Percentiles rank a stretch among this genome's conserved stretches.
Conservation (phyloP, 768 basidiomycete species). For the Mycena albidolilacea region DNA sequence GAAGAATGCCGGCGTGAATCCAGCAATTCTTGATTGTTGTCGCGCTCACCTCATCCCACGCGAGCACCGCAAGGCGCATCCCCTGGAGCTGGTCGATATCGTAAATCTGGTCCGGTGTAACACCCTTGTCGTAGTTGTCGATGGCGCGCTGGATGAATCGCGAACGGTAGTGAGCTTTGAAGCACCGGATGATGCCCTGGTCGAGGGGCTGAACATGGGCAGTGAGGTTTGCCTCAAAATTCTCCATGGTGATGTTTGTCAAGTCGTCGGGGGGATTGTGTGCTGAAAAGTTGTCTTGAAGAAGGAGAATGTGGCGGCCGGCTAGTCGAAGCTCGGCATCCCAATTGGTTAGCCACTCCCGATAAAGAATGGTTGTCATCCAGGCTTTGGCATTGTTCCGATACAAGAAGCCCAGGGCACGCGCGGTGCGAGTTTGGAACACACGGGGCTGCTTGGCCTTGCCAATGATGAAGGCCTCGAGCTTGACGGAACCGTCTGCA, state of each 20-base stretch:
- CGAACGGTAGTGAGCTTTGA: constrained; percentile 51
- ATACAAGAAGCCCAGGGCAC: constrained; percentile 53
- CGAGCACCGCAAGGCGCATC: too few relatives aligned
- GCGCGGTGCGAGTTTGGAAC: constrained; percentile 48
- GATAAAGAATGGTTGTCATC: constrained; percentile 44
- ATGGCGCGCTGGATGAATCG: constrained; percentile 48
- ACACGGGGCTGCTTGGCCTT: constrained; percentile 34
- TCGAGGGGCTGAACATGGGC: constrained; percentile 42
- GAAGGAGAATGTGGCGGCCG: constrained; percentile 36
- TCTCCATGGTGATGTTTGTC: constrained; percentile 36
- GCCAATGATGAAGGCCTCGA: constrained; percentile 50
- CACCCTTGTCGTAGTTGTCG: constrained; percentile 47
- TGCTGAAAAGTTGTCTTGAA: constrained; percentile 40
- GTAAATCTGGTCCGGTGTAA: constrained; percentile 39
- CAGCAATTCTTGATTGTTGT: constrained; percentile 39
- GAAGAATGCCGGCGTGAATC: constrained; percentile 39
- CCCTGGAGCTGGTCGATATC: constrained; percentile 45
- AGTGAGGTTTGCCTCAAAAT: constrained; percentile 43
- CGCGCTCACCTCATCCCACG: too few relatives aligned
- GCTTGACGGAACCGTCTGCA: constrained; percentile 52
- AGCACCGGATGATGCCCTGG: constrained; percentile 39
- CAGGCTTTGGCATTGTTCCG: constrained; percentile 44
- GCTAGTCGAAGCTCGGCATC: constrained; percentile 19
- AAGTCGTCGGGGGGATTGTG: constrained; percentile 32
- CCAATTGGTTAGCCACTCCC: constrained; percentile 49